Evolutionary conservation across 2,329 filamentous ascomycete genomes (phyloP), one percentile per base, ranked within the genome.

Genomic region (Xylariaceae sp.): DNA sequence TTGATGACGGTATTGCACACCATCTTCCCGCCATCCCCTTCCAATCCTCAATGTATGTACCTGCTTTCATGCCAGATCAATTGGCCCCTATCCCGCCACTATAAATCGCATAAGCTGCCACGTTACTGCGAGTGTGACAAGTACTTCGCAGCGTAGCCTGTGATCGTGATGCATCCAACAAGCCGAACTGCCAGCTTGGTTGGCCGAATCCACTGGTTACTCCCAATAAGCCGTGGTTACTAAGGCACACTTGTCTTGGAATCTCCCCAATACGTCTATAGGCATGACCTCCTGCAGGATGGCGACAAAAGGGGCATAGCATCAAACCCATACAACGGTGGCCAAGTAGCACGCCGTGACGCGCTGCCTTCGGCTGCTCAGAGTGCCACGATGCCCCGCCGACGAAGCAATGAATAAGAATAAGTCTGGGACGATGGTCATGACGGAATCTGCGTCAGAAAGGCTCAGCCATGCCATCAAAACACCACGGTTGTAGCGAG

Each of bases 41-140:
- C 22, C 22, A 6, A 26, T 11, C 6, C 6, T 6, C 11, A 6
- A 26, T 26, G 6, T 11, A 26, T 26, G 22, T 26, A 26, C 22
- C 22, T 18, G 13, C 19, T 38, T 16, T 34, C 41, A 37, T 47
- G 41, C 43, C 36, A 39, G 38, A 49, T n/a, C 24, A 18, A 16
- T 39, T 29, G 56, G 57, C 57, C 55, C 55, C 57, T 55, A 54
- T 57, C 57, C 48, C 57, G 38, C 34, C 46, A 39, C 42, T 24
- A 42, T 38, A 42, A 46, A 38, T 49, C 51, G 48, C 48, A 33
- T 45, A 49, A 47, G 44, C 39, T 44, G 45, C 44, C 45, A 42
- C 41, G 37, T 37, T 43, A 39, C 39, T 52, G 45, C 42, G 45
- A 49, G 47, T 55, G 50, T 50, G 52, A 56, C 48, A 52, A 47